A percentile compares a stretch with the other conserved stretches of the same genome.
Conservation (phyloP, 2,329 filamentous ascomycete species). For the Raffaelea arxii region DNA sequence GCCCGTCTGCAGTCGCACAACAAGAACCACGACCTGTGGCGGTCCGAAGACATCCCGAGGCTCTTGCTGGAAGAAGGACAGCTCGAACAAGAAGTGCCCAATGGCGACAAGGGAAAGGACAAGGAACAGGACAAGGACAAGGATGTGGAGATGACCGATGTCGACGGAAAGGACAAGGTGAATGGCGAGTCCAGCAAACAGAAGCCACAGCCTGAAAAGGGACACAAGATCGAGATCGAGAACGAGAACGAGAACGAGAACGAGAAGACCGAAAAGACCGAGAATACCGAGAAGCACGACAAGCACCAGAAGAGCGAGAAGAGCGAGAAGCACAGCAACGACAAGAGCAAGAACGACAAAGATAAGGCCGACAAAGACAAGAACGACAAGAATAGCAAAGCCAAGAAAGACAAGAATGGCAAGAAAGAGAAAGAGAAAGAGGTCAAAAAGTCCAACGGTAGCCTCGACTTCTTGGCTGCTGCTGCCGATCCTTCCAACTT, state of each 20-base stretch:
- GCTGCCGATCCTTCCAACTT: too few relatives aligned
- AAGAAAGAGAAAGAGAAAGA: too few relatives aligned
- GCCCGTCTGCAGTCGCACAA: slow-evolving; percentile 15
- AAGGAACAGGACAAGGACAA: neutral
- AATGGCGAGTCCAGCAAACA: too few relatives aligned
- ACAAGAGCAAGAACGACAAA: neutral
- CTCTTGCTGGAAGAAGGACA: neutral
- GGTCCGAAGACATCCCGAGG: neutral
- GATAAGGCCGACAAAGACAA: too few relatives aligned
- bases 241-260: neutral
- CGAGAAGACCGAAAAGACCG: neutral
- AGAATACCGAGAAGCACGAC: neutral
- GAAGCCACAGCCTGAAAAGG: too few relatives aligned
- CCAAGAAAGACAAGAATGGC: too few relatives aligned
- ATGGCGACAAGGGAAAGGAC: neutral
- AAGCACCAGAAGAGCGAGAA: neutral
- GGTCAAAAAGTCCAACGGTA: too few relatives aligned
- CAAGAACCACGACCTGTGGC: neutral
- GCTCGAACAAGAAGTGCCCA: neutral
- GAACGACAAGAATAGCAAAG: too few relatives aligned
- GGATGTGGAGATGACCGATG: neutral
- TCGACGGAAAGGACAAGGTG: slow-evolving; percentile 1
- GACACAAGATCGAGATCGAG: too few relatives aligned
- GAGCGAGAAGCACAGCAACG: neutral
- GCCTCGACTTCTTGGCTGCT: too few relatives aligned